Percentiles rank a stretch among this genome's conserved stretches.
phyloP scores from a whole-genome alignment of 768 basidiomycete species.

The Coprinopsis marcescibilis region DNA sequence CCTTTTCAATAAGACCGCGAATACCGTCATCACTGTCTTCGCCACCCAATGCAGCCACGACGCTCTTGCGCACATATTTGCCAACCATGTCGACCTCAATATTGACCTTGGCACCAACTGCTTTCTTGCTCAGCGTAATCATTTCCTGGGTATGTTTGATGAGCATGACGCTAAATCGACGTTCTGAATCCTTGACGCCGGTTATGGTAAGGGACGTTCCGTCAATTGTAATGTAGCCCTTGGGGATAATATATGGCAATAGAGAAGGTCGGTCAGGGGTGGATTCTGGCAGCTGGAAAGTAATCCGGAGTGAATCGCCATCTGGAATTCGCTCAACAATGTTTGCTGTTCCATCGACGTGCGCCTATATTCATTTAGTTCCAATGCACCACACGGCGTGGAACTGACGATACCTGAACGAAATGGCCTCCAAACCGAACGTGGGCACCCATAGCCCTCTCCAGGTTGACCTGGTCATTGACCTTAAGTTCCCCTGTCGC shows the following conservation, averaged over 20 bases:
- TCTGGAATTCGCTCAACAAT: conserved; percentile 62
- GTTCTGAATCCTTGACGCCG: conserved; percentile 53
- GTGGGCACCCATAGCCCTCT: conserved; percentile 91
- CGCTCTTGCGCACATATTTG: conserved; percentile 86
- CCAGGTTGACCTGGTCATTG: conserved; percentile 83
- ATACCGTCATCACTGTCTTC: conserved; percentile 40
- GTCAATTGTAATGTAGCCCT: conserved; percentile 93
- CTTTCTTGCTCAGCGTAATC: conserved; percentile 74
- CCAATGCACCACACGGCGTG: neutral
- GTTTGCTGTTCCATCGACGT: conserved; percentile 86
- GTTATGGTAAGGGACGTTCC: conserved; percentile 93
- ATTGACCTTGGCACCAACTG: conserved; percentile 78
- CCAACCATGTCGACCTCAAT: conserved; percentile 95
- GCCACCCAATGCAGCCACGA: conserved; percentile 58
- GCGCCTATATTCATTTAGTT: conserved; percentile 51
- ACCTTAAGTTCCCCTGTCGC: conserved; percentile 65
- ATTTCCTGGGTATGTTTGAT: conserved; percentile 91
- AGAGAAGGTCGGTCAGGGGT: conserved; percentile 56
- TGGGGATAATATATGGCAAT: conserved; percentile 80
- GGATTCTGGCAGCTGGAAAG: conserved; percentile 67
- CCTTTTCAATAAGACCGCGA: conserved; percentile 45
- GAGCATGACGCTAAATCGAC: conserved; percentile 87
- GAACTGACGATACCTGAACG: conserved; percentile 65
- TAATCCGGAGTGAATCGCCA: conserved; percentile 83
- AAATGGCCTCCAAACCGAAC: conserved; percentile 95